Conservation (phyloP, 1,284 basidiomycete species). For the Tilletia caries region DNA sequence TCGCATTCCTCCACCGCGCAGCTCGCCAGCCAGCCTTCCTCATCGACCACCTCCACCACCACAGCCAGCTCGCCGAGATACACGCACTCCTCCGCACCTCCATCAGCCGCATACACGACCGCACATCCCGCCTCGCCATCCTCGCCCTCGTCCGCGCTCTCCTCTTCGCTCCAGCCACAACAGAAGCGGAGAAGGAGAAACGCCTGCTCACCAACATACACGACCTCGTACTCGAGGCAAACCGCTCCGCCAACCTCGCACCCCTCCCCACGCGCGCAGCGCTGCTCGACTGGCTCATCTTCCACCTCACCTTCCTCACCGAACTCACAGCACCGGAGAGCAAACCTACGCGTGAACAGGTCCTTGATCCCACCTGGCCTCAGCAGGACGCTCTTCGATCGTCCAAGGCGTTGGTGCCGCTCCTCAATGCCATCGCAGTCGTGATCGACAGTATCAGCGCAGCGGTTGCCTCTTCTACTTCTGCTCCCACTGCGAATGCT, state of each 20-base stretch:
- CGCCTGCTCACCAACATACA: constrained; percentile 62
- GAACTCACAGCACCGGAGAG: constrained; percentile 25
- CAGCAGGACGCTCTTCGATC: neutral
- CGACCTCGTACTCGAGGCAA: constrained; percentile 66
- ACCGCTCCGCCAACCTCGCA: constrained; percentile 37
- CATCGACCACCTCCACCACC: constrained; percentile 24
- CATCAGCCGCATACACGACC: constrained; percentile 72
- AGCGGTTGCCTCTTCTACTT: neutral
- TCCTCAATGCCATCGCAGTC: constrained; percentile 33
- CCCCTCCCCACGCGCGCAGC: constrained; percentile 63
- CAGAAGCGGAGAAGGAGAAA: constrained; percentile 23
- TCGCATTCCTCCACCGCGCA: constrained; percentile 18
- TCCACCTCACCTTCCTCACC: constrained; percentile 60
- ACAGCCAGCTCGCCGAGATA: constrained; percentile 61
- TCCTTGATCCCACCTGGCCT: neutral
- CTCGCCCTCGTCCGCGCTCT: constrained; percentile 66
- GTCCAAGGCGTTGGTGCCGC: constrained; percentile 18
- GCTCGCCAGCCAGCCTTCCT: constrained; percentile 22
- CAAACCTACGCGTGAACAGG: neutral
- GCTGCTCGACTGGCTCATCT: constrained; percentile 69
- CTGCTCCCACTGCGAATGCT: neutral
- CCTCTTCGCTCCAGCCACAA: constrained; percentile 57
- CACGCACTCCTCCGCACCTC: constrained; percentile 70
- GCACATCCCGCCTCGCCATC: constrained; percentile 67
- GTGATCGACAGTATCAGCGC: constrained; percentile 24